phyloP scores from a whole-genome alignment of 1,139 yeast species.

The Yamadazyma membranifaciens region DNA sequence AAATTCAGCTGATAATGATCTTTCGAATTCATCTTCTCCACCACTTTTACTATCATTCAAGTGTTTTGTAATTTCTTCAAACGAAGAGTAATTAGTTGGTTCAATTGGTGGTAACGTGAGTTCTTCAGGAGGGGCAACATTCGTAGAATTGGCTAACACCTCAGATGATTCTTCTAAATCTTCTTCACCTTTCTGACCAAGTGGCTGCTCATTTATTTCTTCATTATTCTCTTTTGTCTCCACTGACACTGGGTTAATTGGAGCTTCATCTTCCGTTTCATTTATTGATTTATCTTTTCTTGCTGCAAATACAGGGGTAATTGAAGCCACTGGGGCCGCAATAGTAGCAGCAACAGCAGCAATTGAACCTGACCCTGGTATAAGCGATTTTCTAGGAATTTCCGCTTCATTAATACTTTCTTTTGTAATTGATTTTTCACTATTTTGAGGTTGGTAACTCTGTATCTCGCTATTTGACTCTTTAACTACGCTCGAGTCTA shows the following conservation, averaged over 20 bases:
- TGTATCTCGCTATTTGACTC: neutral
- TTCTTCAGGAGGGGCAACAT: conserved; percentile 40
- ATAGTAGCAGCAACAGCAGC: neutral
- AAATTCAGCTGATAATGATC: conserved; percentile 43
- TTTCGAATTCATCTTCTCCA: conserved; percentile 32
- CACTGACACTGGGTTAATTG: neutral
- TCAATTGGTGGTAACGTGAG: conserved; percentile 41
- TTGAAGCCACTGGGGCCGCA: neutral
- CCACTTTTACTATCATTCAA: conserved; percentile 16
- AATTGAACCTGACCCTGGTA: neutral
- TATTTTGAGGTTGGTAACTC: neutral
- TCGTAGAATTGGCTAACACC: conserved; percentile 42
- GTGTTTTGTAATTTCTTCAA: conserved; percentile 36
- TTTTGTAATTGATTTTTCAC: neutral
- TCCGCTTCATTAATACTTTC: too few species aligned
- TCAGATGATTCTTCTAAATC: conserved; percentile 11
- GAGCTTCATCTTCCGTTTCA: neutral
- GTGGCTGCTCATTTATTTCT: neutral
- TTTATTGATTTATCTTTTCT: neutral
- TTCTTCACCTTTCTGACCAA: conserved; percentile 5
- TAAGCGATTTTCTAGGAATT: neutral
- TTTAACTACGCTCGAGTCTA: neutral
- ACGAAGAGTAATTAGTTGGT: conserved; percentile 27
- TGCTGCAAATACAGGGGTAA: neutral
- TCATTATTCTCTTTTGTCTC: neutral